These are phyloP conservation scores for Podaxis mareebaensis DNA, from an alignment of 768 basidiomycete species.

Conservation along the genomic window DNA sequence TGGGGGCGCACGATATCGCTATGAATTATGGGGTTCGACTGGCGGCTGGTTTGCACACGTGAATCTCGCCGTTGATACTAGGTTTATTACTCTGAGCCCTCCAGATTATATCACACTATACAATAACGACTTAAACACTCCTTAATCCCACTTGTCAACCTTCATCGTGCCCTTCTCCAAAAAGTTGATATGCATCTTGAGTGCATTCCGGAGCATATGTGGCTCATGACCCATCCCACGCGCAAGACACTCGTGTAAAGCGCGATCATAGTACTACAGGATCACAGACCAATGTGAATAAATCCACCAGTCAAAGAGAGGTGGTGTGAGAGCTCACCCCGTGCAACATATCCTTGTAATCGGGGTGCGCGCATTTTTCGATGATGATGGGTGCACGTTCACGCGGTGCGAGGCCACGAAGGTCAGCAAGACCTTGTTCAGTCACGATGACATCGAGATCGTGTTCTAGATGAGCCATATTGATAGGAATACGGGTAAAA, in stretches of 20 bases:
- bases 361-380: constrained; percentile 48
- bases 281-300: neutral
- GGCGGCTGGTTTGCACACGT: too few species aligned
- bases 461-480: constrained; percentile 33
- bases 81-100: too few species aligned
- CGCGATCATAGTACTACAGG: constrained; percentile 41
- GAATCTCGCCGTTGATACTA: too few species aligned
- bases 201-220: constrained; percentile 45
- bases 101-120: too few species aligned
- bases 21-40: too few species aligned
- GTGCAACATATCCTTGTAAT: constrained; percentile 41
- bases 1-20: too few species aligned
- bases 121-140: too few species aligned
- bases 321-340: constrained; percentile 27
- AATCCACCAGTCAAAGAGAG: constrained; percentile 10
- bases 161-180: constrained; percentile 42
- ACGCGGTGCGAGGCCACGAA: constrained; percentile 46
- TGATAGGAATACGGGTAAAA: neutral
- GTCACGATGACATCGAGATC: constrained; percentile 49
- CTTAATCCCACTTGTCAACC: constrained; percentile 38
- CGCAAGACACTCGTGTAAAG: constrained; percentile 43
- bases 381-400: constrained; percentile 49
- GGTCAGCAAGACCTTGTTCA: constrained; percentile 49
- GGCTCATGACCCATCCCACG: constrained; percentile 48
- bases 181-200: constrained; percentile 36